These are phyloP conservation scores for Magnusiomyces sp. DNA, from an alignment of 1,139 yeast species.

Conservation along the genomic window DNA sequence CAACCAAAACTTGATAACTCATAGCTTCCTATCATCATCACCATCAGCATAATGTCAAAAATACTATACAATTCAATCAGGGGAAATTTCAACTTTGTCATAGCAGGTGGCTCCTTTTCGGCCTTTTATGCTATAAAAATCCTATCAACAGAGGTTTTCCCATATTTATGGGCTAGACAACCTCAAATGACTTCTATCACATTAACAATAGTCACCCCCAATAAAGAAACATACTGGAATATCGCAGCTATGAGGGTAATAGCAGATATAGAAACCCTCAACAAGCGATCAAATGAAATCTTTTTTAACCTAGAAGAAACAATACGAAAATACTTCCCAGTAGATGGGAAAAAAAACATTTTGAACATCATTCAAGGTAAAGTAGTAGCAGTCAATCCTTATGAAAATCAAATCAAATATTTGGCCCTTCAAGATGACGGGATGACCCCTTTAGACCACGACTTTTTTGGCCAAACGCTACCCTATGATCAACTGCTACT, in stretches of 20 bases:
- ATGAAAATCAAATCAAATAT: slow-evolving; percentile 7
- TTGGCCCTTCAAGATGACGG: slow-evolving; percentile 10
- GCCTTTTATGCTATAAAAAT: no score
- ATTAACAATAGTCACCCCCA: slow-evolving; percentile 14
- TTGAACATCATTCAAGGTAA: slow-evolving; percentile 13
- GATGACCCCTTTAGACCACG: not conserved
- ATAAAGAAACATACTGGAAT: slow-evolving; percentile 14
- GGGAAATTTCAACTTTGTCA: no score
- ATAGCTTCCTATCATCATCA: no score
- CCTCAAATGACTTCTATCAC: not conserved
- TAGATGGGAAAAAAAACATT: slow-evolving; percentile 1
- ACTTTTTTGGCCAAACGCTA: slow-evolving; percentile 11
- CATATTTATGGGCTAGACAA: no score
- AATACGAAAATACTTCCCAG: slow-evolving; percentile 9
- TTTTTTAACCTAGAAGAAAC: slow-evolving; percentile 12
- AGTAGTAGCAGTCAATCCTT: slow-evolving; percentile 10
- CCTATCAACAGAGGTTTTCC: no score
- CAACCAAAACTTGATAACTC: no score
- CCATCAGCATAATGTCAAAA: no score
- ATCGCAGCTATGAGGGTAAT: slow-evolving; percentile 14
- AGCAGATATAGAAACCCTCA: slow-evolving; percentile 11
- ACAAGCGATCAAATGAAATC: slow-evolving; percentile 9
- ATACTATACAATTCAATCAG: no score
- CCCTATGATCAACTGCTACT: slow-evolving; percentile 10
- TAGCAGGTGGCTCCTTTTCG: no score